These are phyloP conservation scores for Antitrichia curtipendula DNA, from an alignment of 225 moss, liverwort and hornwort species.

Conservation along the genomic window DNA sequence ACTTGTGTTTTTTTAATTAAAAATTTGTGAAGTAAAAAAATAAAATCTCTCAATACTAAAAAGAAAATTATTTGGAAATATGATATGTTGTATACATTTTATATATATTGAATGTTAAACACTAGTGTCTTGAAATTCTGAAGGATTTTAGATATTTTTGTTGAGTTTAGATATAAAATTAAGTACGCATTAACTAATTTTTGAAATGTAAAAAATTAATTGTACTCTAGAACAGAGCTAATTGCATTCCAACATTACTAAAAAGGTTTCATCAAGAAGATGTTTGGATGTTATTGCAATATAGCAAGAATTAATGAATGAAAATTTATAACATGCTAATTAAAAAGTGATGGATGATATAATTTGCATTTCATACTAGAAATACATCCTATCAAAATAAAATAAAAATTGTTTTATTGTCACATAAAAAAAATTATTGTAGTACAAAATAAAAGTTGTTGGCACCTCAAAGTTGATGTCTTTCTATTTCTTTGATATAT, in stretches of 20 bases:
- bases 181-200: too few species aligned
- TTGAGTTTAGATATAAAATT: too few species aligned
- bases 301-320: not conserved
- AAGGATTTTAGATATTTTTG: not conserved
- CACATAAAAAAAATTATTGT: too few species aligned
- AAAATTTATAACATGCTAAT: accelerated
- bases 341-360: accelerated
- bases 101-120: not conserved
- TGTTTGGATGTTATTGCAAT: not conserved
- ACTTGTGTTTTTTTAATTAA: too few species aligned
- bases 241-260: not conserved
- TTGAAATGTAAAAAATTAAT: not conserved
- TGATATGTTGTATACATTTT: not conserved
- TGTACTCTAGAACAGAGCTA: accelerated
- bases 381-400: too few species aligned
- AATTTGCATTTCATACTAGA: not conserved
- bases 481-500: not conserved
- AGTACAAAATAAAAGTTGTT: too few species aligned
- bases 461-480: too few species aligned
- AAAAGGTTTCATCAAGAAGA: not conserved
- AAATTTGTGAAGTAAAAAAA: too few species aligned
- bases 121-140: not conserved
- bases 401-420: too few species aligned
- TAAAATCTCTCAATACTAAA: not conserved
- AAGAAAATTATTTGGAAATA: not conserved